These are phyloP conservation scores for Phytophthora cryptogea DNA, from an alignment of 352 stramenopile species.

Conservation along the genomic window DNA sequence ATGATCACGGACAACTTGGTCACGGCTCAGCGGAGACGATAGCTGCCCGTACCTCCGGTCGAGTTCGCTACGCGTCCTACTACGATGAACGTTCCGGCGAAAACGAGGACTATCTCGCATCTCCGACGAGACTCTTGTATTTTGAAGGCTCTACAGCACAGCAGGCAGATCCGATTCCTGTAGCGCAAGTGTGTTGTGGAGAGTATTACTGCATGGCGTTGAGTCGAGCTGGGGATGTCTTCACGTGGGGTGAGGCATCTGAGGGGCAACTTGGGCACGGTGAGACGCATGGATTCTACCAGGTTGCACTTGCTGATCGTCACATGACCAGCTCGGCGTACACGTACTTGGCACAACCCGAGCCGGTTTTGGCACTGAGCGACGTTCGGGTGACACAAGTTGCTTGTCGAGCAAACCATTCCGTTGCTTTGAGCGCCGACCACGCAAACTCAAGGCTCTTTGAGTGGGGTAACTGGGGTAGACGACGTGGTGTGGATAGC, in stretches of 20 bases:
- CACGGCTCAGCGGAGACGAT: slow-evolving; percentile 59
- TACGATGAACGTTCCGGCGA: slow-evolving; percentile 57
- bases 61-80: slow-evolving; percentile 43
- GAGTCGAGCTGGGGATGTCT: slow-evolving; percentile 68
- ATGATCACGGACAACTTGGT: slow-evolving; percentile 77
- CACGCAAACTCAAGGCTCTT: slow-evolving; percentile 45
- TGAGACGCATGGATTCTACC: slow-evolving; percentile 52
- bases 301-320: slow-evolving; percentile 66
- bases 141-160: slow-evolving; percentile 59
- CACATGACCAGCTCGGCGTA: slow-evolving; percentile 72
- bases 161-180: slow-evolving; percentile 65
- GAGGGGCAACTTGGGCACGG: slow-evolving; percentile 75
- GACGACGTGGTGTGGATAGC: slow-evolving; percentile 47
- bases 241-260: slow-evolving; percentile 76
- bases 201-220: slow-evolving; percentile 73
- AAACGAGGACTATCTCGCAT: slow-evolving; percentile 46
- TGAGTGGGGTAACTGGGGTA: slow-evolving; percentile 78
- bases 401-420: slow-evolving; percentile 64
- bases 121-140: slow-evolving; percentile 60
- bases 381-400: slow-evolving; percentile 49
- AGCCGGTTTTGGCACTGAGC: slow-evolving; percentile 62
- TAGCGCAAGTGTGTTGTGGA: slow-evolving; percentile 61
- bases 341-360: slow-evolving; percentile 64
- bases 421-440: slow-evolving; percentile 41
- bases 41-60: slow-evolving; percentile 42